phyloP scores from a whole-genome alignment of 23 red algal species.

The Gracilaria caudata region DNA sequence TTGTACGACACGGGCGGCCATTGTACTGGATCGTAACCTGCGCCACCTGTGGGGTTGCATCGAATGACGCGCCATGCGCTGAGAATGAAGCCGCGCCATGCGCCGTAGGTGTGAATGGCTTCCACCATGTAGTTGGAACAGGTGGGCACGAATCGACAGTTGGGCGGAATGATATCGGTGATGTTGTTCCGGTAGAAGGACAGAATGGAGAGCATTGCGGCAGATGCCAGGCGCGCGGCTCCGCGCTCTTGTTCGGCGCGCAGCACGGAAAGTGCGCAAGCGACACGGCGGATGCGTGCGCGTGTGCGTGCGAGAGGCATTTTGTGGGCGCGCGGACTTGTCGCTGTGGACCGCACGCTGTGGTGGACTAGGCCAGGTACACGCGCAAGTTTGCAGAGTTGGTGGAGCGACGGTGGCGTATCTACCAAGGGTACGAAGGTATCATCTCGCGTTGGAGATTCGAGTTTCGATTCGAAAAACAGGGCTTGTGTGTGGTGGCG shows the following conservation, averaged over 20 bases:
- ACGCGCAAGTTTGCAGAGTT: no score
- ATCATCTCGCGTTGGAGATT: no score
- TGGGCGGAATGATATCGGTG: conserved; percentile 62
- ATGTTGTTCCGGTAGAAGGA: conserved; percentile 66
- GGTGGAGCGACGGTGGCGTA: no score
- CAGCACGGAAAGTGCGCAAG: not conserved
- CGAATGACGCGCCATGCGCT: conserved; percentile 78
- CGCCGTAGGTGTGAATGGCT: conserved; percentile 72
- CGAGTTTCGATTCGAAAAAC: no score
- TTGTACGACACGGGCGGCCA: conserved; percentile 84
- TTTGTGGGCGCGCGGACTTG: not conserved
- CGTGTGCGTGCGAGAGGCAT: not conserved
- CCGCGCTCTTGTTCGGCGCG: conserved; percentile 3
- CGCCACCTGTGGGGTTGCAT: conserved; percentile 85
- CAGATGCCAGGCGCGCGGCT: conserved; percentile 15
- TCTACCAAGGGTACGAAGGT: no score
- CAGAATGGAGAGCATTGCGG: conserved; percentile 59
- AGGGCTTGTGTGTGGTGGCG: no score
- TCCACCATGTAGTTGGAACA: conserved; percentile 84
- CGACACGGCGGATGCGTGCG: not conserved
- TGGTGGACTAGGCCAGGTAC: no score
- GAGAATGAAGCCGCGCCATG: conserved; percentile 73
- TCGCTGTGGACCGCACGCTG: no score
- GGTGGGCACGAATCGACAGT: conserved; percentile 83
- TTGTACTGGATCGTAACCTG: conserved; percentile 84